Evolutionary conservation across 177 flowering plant genomes (phyloP), one percentile per base, ranked within the genome.

Genomic region (Vitis hybrid): DNA sequence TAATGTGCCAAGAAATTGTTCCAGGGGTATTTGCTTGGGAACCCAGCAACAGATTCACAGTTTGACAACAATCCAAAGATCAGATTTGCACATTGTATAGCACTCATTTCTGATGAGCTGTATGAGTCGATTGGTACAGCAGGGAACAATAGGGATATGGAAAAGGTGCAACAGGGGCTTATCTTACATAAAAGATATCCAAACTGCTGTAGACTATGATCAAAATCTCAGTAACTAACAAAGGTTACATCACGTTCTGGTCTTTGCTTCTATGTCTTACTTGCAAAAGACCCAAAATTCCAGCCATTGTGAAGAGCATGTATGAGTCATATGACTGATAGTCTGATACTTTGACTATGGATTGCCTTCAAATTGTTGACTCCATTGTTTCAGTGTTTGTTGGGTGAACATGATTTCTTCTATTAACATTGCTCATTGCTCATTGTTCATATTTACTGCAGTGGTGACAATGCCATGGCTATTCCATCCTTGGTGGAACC

Each of bases 401-500:
- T 24, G 0, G 27, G 27, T 24, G 27, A 24, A 24, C 27, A 24
- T 0, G 27, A 24, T 24, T 24, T 24, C 27, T 24, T 24, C 27
- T 24, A 24, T 24, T 24, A 24, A 24, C 27, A 24, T 24, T 2
- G 27, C 27, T 10, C 27, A 24, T 24, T 2, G 27, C 27, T 10
- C 7, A 30, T 7, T 56, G 15, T 61, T 11, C 64, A 30, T 27
- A 60, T 61, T 27, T 5, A 11, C 10, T 35, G 32, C 70, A 74
- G 77, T 48, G 73, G 73, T 12, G 77, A 74, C 24, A 73, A 74
- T 60, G 77, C 70, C 35, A 59, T 69, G 69, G 6, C 40, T 10
- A 11, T 65, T 48, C 73, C 75, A 10, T 65, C 40, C 57, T 64
- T 65, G 62, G 27, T 0, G 77, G 69, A 18, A 70, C 73, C 6